phyloP scores from a whole-genome alignment of 257 asterid species.

The Phtheirospermum japonicum region DNA sequence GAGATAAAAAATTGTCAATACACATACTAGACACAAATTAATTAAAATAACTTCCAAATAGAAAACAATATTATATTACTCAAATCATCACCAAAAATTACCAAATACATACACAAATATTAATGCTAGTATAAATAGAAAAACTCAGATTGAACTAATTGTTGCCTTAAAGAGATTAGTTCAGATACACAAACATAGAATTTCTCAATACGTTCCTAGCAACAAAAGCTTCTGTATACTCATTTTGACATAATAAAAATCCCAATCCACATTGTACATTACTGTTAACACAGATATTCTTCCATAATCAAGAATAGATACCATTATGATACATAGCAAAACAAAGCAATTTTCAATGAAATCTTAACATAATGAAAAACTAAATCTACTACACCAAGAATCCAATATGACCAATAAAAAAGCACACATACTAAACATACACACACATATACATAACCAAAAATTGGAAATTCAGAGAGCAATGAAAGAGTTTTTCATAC shows the following conservation, averaged over 20 bases:
- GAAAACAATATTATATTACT: neutral
- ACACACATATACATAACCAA: neutral
- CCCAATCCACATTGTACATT: neutral
- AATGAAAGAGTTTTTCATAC: conserved; percentile 36
- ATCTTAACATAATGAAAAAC: neutral
- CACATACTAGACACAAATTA: neutral
- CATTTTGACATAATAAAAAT: neutral
- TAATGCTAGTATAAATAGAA: too few species aligned
- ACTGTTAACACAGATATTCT: neutral
- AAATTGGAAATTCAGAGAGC: neutral
- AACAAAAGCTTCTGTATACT: too few species aligned
- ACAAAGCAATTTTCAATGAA: neutral
- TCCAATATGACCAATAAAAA: neutral
- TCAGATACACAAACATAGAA: neutral
- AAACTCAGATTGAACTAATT: neutral
- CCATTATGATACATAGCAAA: neutral
- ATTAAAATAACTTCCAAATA: neutral
- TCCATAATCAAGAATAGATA: neutral
- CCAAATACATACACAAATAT: neutral
- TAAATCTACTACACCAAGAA: neutral
- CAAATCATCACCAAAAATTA: neutral
- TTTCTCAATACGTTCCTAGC: neutral
- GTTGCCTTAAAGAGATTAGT: neutral
- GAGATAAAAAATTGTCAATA: neutral
- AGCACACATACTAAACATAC: neutral